Conservation (phyloP, 305 asterid genomes). For the Fraxinus xanthoxyloides region DNA sequence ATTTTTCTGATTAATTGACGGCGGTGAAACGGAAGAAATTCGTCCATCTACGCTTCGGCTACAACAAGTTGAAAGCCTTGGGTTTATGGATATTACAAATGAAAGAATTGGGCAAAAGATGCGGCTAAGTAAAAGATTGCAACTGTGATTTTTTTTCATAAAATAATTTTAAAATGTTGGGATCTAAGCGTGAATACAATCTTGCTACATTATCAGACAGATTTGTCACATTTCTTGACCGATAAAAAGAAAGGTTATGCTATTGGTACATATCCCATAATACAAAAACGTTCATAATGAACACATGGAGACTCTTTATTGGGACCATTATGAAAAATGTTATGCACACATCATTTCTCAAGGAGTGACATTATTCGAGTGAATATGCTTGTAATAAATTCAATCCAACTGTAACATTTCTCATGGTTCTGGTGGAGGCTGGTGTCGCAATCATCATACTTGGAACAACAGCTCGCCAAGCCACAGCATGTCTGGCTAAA, state of each 20-base stretch:
- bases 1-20: too few species aligned
- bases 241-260: too few species aligned
- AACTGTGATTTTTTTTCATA: background rate
- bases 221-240: too few species aligned
- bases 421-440: background rate
- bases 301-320: too few species aligned
- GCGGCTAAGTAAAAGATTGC: background rate
- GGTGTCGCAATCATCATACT: background rate
- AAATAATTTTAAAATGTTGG: background rate
- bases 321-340: too few species aligned
- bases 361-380: too few species aligned
- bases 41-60: background rate
- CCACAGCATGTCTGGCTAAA: background rate
- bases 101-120: background rate
- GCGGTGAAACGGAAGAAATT: background rate
- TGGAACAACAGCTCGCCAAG: background rate
- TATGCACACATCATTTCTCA: too few species aligned
- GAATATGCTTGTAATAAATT: background rate
- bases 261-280: too few species aligned
- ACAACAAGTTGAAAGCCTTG: background rate
- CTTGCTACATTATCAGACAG: too few species aligned
- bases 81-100: background rate
- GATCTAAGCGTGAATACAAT: background rate
- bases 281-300: too few species aligned
- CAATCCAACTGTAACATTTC: background rate